Evolutionary conservation across 2,329 filamentous ascomycete species (phyloP).

Genomic region (Mycocentrospora acerina): DNA sequence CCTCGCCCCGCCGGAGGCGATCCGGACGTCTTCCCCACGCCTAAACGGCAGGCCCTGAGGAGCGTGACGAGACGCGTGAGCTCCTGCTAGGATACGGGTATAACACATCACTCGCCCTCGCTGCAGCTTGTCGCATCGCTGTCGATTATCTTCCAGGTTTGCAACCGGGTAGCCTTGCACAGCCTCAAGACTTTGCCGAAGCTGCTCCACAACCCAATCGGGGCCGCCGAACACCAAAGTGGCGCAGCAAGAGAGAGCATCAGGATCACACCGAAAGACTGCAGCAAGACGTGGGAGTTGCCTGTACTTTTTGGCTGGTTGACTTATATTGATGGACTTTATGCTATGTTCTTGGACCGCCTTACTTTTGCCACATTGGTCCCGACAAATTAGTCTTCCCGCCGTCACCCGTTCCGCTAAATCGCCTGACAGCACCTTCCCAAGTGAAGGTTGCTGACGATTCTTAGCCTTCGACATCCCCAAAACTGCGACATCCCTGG

Average conservation of each 20-base stretch:
- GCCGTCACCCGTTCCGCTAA: slow-evolving; percentile 23
- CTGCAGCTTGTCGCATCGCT: slow-evolving; percentile 27
- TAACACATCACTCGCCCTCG: slow-evolving; percentile 27
- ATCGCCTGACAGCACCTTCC: slow-evolving; percentile 23
- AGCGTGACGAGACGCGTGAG: slow-evolving; percentile 28
- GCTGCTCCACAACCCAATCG: slow-evolving; percentile 32
- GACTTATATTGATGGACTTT: slow-evolving; percentile 35
- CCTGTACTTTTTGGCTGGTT: slow-evolving; percentile 26
- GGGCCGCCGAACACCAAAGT: slow-evolving; percentile 31
- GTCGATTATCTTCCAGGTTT: slow-evolving; percentile 20
- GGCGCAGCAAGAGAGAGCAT: slow-evolving; percentile 17
- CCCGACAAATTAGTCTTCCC: slow-evolving; percentile 29
- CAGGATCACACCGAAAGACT: slow-evolving; percentile 34
- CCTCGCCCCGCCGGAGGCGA: slow-evolving; percentile 36
- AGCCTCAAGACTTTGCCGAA: slow-evolving; percentile 37
- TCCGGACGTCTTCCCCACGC: slow-evolving; percentile 31
- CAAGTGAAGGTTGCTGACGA: slow-evolving; percentile 39
- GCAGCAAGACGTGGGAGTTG: slow-evolving; percentile 24
- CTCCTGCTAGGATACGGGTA: slow-evolving; percentile 21
- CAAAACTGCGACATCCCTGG: slow-evolving; percentile 19
- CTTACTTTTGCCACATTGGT: slow-evolving; percentile 37
- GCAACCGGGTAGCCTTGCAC: slow-evolving; percentile 28
- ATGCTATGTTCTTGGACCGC: too few species aligned
- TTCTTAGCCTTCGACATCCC: slow-evolving; percentile 19
- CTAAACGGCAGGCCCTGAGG: slow-evolving; percentile 28